A percentile compares a stretch with the other conserved stretches of the same genome.
Evolutionary conservation across 1,284 basidiomycete species (phyloP).

Genomic region (Boletus putidus): DNA sequence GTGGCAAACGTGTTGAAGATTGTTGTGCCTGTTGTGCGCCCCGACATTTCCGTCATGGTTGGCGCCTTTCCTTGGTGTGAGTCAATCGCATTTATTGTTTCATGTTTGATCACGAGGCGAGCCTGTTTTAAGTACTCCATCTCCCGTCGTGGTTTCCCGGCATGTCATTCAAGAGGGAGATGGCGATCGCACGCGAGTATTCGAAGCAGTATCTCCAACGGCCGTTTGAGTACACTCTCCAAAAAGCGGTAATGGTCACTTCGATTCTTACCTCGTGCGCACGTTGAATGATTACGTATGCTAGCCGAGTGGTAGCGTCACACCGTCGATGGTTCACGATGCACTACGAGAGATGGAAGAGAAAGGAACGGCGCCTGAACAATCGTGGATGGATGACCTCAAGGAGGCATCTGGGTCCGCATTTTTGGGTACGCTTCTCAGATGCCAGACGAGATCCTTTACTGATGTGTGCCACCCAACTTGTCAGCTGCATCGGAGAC

Average conservation of each 20-base stretch:
- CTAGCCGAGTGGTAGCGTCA: neutral
- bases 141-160: slow-evolving; percentile 19
- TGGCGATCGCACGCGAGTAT: neutral
- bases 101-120: neutral
- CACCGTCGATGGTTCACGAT: slow-evolving; percentile 7
- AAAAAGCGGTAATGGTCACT: neutral
- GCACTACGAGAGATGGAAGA: neutral
- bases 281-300: neutral
- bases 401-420: slow-evolving; percentile 3
- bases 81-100: neutral
- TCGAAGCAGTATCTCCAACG: neutral
- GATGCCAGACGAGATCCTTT: neutral
- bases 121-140: neutral
- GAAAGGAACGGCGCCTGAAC: neutral
- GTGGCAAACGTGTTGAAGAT: neutral
- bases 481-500: slow-evolving; percentile 12
- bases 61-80: slow-evolving; percentile 1
- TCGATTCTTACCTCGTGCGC: neutral
- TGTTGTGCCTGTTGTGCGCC: neutral
- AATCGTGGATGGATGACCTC: neutral
- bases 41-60: slow-evolving; percentile 8
- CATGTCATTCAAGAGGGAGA: slow-evolving; percentile 4
- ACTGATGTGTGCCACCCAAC: neutral
- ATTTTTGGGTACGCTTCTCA: neutral
- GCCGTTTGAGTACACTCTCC: neutral